Percentiles rank a stretch among this genome's conserved stretches.
These are phyloP conservation scores for Marasmius fiardii DNA, from an alignment of 1,284 basidiomycete species.

Conservation along the genomic window DNA sequence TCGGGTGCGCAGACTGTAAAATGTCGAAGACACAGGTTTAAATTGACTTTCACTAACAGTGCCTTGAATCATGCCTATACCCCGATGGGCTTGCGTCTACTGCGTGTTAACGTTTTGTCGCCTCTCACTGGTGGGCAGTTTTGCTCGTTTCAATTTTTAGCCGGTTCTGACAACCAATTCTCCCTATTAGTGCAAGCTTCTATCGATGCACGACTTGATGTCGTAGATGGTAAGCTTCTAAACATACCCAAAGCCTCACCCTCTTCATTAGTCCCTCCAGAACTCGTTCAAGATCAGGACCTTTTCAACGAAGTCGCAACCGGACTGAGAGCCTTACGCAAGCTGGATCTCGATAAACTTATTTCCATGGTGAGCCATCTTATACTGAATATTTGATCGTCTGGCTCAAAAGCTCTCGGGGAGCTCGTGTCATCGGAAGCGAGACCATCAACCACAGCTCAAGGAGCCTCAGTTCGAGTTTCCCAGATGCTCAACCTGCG, in stretches of 20 bases:
- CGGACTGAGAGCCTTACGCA: slow-evolving; percentile 68
- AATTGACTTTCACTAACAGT: slow-evolving; percentile 28
- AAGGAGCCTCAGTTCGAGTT: slow-evolving; percentile 67
- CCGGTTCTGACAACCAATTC: background rate
- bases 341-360: slow-evolving; percentile 87
- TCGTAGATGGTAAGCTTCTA: slow-evolving; percentile 64
- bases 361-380: slow-evolving; percentile 58
- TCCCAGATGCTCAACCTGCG: slow-evolving; percentile 75
- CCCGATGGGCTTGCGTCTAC: slow-evolving; percentile 79
- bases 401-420: background rate
- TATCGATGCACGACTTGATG: slow-evolving; percentile 80
- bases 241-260: background rate
- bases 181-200: slow-evolving; percentile 47
- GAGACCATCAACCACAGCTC: slow-evolving; percentile 47
- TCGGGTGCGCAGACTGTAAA: slow-evolving; percentile 51
- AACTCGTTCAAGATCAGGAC: slow-evolving; percentile 75
- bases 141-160: background rate
- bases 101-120: slow-evolving; percentile 81
- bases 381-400: background rate
- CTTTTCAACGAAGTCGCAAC: slow-evolving; percentile 66
- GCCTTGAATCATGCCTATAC: slow-evolving; percentile 81
- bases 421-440: slow-evolving; percentile 67
- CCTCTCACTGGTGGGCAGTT: slow-evolving; percentile 65
- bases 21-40: background rate
- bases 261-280: slow-evolving; percentile 32